Percentiles rank a stretch among this genome's conserved stretches.
Conservation (phyloP, 1,284 basidiomycete species). For the Abortiporus biennis region DNA sequence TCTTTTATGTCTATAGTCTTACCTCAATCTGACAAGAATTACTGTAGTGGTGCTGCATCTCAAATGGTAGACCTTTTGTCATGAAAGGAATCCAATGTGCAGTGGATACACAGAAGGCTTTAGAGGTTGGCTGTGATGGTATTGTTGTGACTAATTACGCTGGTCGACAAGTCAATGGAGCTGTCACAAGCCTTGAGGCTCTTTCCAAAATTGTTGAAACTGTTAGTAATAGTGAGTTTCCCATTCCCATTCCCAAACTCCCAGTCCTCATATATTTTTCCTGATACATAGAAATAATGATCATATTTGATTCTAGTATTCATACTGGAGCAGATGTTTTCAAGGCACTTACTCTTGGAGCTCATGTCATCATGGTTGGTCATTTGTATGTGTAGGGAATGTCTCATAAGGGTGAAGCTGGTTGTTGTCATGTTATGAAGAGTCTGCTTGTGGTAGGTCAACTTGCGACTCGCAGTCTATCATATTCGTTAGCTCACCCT, state of each 20-base stretch:
- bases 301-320: slow-evolving; percentile 58
- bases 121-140: slow-evolving; percentile 48
- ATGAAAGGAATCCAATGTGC: slow-evolving; percentile 52
- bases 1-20: neutral
- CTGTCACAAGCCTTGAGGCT: slow-evolving; percentile 46
- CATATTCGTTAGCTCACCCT: neutral
- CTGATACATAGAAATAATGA: slow-evolving; percentile 37
- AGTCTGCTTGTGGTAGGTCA: slow-evolving; percentile 41
- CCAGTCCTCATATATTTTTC: neutral
- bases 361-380: slow-evolving; percentile 40
- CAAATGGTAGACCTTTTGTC: slow-evolving; percentile 46
- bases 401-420: slow-evolving; percentile 40
- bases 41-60: slow-evolving; percentile 55
- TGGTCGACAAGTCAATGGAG: slow-evolving; percentile 56
- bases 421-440: slow-evolving; percentile 52
- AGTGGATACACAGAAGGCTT: slow-evolving; percentile 42
- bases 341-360: slow-evolving; percentile 48
- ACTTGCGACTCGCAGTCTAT: too few relatives aligned
- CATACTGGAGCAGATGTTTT: slow-evolving; percentile 52
- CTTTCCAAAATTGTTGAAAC: slow-evolving; percentile 48
- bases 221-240: slow-evolving; percentile 37
- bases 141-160: slow-evolving; percentile 60
- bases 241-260: neutral
- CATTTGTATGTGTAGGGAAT: slow-evolving; percentile 47
- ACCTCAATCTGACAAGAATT: neutral